A percentile compares a stretch with the other conserved stretches of the same genome.
Conservation (phyloP, 2,329 filamentous ascomycete genomes). For the Truncatella angustata region DNA sequence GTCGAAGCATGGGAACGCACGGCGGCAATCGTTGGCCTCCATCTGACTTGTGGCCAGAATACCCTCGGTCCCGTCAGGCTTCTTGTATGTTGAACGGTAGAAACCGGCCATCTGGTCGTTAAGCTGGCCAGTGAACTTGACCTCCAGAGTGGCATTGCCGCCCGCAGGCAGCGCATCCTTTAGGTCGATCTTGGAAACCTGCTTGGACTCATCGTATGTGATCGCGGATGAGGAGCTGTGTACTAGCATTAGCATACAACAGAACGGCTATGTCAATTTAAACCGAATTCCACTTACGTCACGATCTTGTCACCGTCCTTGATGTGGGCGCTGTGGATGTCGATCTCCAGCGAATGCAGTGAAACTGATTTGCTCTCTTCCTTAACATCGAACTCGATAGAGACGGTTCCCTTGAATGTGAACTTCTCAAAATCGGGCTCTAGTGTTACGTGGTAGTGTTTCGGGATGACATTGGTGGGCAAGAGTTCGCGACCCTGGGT, state of each 20-base stretch:
- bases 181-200: conserved; percentile 81
- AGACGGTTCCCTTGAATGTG: conserved; percentile 79
- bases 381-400: conserved; percentile 82
- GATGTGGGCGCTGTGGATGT: conserved; percentile 74
- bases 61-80: conserved; percentile 71
- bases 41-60: conserved; percentile 92
- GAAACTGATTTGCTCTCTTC: conserved; percentile 82
- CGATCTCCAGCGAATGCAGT: conserved; percentile 83
- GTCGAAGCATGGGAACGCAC: conserved; percentile 95
- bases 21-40: conserved; percentile 90
- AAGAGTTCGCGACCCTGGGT: conserved; percentile 70
- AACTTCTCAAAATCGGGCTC: conserved; percentile 89
- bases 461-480: conserved; percentile 87
- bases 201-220: conserved; percentile 73
- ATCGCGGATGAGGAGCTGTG: conserved; percentile 64
- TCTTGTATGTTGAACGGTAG: conserved; percentile 93
- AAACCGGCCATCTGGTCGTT: conserved; percentile 97
- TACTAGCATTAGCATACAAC: background rate
- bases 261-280: too few species aligned
- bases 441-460: conserved; percentile 86
- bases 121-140: conserved; percentile 73
- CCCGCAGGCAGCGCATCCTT: conserved; percentile 70
- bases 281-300: conserved; percentile 33
- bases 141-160: conserved; percentile 72
- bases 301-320: conserved; percentile 55